Conservation (phyloP, 2,329 filamentous ascomycete genomes). For the Shiraia sp. region DNA sequence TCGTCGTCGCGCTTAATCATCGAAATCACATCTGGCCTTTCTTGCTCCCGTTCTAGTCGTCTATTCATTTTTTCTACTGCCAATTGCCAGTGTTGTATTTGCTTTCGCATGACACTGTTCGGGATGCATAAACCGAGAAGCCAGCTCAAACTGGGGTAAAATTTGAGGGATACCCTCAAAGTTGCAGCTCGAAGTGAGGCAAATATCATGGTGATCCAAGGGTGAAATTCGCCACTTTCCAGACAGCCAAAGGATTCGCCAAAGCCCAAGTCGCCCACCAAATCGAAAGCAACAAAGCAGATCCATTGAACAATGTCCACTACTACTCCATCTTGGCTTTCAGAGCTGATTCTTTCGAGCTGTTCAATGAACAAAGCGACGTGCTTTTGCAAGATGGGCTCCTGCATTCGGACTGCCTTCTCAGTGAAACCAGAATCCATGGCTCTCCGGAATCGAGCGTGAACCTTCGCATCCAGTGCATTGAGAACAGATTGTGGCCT, state of each 20-base stretch:
- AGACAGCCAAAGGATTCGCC: slow-evolving; percentile 30
- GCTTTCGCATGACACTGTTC: slow-evolving; percentile 8
- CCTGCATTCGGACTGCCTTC: slow-evolving; percentile 1
- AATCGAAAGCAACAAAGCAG: slow-evolving; percentile 23
- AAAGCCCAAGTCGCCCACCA: slow-evolving; percentile 29
- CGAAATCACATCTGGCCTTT: slow-evolving; percentile 9
- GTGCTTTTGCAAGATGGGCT: slow-evolving; percentile 2
- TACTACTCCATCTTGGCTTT: background rate
- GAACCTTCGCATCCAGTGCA: background rate
- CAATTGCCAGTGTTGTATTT: slow-evolving; percentile 4
- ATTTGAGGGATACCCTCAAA: background rate
- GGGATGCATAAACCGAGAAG: slow-evolving; percentile 6
- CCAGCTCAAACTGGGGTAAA: slow-evolving; percentile 7
- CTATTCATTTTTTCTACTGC: slow-evolving; percentile 8
- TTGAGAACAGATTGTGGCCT: background rate
- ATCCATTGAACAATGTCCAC: slow-evolving; percentile 29
- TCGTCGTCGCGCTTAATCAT: slow-evolving; percentile 8
- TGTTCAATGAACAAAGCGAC: background rate
- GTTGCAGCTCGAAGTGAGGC: slow-evolving; percentile 1
- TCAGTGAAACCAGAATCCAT: slow-evolving; percentile 2
- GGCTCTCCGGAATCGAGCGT: background rate
- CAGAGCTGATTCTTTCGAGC: background rate
- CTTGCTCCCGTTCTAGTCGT: slow-evolving; percentile 2
- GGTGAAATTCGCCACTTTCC: slow-evolving; percentile 14
- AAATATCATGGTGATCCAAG: slow-evolving; percentile 2